Evolutionary conservation across 129 eudicot species (phyloP), one percentile per base, ranked within the genome.

Genomic region (Escallonia herrerae): DNA sequence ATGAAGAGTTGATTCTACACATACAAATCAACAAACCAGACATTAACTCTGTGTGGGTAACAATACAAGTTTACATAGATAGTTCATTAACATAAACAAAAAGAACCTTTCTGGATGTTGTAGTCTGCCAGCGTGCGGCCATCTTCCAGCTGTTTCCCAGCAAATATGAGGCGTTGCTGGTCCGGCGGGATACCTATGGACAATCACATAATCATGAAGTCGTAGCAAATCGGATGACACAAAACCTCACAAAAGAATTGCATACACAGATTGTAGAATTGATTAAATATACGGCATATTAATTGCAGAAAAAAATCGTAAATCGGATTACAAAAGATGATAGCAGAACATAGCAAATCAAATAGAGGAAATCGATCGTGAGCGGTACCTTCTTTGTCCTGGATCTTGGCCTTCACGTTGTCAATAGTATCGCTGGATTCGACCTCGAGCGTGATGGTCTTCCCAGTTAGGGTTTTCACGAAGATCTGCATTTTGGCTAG

Each of bases 401-500:
- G 89, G 33, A 83, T 83, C 72, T 83, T 83, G 45, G 89, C 77
- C 40, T 82, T 82, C 46, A 82, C 84, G 72, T 82, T 79, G 49
- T 82, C 84, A 46, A 79, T 79, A 44, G 87, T 79, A 48, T 82
- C 84, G 62, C 79, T 72, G 67, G 74, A 69, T 58, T 83, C 89
- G 39, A 83, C 88, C 77, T 83, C 88, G 0, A 83, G 74, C 59
- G 88, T 83, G 4, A 79, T 79, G 58, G 84, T 83, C 74, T 83
- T 83, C 8, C 89, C 89, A 9, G 85, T 83, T 57, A 83, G 75
- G 78, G 89, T 79, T 76, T 83, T 83, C 78, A 83, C 90, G 63
- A 83, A 83, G 13, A 77, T 80, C 79, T 83, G 90, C 90, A 80
- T 83, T n/a, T 72, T 72, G 14, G n/a, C 59, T 65, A 22, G 33